Evolutionary conservation across 345 rosid species (phyloP), one percentile per base, ranked within the genome.

Genomic region (Hevea brasiliensis): DNA sequence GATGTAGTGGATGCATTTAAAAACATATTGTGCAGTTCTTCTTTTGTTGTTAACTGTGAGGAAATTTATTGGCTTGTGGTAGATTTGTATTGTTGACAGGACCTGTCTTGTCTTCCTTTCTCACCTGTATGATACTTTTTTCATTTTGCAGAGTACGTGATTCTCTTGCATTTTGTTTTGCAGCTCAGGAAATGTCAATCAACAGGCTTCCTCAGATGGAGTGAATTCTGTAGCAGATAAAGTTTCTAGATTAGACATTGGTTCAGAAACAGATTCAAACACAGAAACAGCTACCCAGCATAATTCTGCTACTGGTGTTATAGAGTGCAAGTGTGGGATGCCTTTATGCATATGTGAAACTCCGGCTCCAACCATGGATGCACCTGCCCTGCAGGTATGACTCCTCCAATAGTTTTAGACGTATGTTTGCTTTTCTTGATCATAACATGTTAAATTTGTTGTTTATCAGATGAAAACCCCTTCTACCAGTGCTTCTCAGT

Each of bases 241-340:
- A 77, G 81, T 89, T 70, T 78, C 87, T 65, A 81, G 87, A 77
- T 78, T 92, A 73, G 85, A 84, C 73, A 77, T 90, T 63, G 78
- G 72, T 71, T 83, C 75, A 8, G 92, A 83, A 56, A 21, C 29
- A 60, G 80, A 70, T 40, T 71, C 79, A 32, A 84, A 75, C 78
- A 64, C 69, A 8, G 84, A 84, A 67, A 67, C 85, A 75, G 67
- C 70, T 69, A 48, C 73, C 65, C 85, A 64, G 60, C 67, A 67
- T 29, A 80, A 71, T 41, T 40, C 84, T 68, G 60, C 54, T 63
- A 58, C 79, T 53, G 69, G 78, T 56, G 83, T 67, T 61, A 40
- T 79, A 48, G 90, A 91, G 51, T 95, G 98, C 86, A 92, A 89
- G 72, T 95, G 97, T 72, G 99, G 98, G 41, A 91, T 95, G 99